These are phyloP conservation scores for Nephelium lappaceum DNA, from an alignment of 345 rosid genomes.

Conservation along the genomic window DNA sequence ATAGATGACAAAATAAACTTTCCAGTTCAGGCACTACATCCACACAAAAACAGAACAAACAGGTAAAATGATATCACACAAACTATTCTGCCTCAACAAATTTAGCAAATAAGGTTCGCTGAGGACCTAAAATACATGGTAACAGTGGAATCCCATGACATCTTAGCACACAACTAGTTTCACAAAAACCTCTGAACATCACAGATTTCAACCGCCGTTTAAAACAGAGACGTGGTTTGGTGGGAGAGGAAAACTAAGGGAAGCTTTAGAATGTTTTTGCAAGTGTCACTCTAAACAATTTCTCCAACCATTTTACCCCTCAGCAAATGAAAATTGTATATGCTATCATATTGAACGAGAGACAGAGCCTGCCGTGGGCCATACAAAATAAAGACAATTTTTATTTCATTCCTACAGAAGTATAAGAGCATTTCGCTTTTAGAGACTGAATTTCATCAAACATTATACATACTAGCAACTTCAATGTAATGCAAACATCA, in stretches of 20 bases:
- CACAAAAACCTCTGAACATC: neutral
- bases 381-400: neutral
- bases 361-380: neutral
- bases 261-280: neutral
- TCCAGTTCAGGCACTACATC: neutral
- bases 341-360: neutral
- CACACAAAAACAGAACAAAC: neutral
- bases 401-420: neutral
- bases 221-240: neutral
- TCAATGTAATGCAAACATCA: neutral
- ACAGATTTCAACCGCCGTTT: neutral
- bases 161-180: neutral
- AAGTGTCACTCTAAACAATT: neutral
- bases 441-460: neutral
- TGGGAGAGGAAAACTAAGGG: neutral
- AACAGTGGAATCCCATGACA: neutral
- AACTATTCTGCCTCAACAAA: neutral
- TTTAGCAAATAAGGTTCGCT: neutral
- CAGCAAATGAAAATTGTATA: neutral
- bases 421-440: neutral
- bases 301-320: neutral
- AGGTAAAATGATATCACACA: neutral
- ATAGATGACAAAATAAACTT: neutral
- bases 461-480: neutral
- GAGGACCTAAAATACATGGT: neutral